Conservation (phyloP, 1,284 basidiomycete genomes). For the Ustanciosporium gigantosporum region DNA sequence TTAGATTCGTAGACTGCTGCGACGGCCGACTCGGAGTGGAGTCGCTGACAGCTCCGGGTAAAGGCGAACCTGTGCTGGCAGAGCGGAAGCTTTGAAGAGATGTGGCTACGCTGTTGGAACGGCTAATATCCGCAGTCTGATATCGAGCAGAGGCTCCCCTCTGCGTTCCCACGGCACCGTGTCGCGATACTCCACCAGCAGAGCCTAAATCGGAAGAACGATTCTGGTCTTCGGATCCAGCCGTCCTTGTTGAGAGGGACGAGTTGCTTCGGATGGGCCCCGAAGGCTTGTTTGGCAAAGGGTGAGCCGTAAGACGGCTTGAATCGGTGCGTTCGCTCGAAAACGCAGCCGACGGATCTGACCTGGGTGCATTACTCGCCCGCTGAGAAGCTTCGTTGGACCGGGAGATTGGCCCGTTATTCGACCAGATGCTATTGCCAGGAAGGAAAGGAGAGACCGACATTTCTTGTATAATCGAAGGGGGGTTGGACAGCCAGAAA, state of each 20-base stretch:
- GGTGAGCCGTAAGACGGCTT: conserved; percentile 17
- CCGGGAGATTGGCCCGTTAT: conserved; percentile 4
- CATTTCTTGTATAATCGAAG: too few species aligned
- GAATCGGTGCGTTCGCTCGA: conserved; percentile 11
- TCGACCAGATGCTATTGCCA: conserved; percentile 41
- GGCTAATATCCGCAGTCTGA: conserved; percentile 8
- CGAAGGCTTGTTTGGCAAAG: conserved; percentile 27
- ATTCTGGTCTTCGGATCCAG: conserved; percentile 9
- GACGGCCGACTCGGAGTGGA: background rate
- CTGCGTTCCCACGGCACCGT: conserved; percentile 19
- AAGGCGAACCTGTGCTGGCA: conserved; percentile 25
- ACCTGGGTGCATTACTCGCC: too few species aligned
- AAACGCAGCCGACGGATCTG: too few species aligned
- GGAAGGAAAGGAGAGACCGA: conserved; percentile 33
- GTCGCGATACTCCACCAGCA: conserved; percentile 4
- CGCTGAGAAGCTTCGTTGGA: too few species aligned
- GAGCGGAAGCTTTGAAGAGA: conserved; percentile 28
- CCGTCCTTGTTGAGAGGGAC: conserved; percentile 6
- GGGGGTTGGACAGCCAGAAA: too few species aligned
- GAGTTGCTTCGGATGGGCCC: conserved; percentile 23
- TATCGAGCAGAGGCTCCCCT: background rate
- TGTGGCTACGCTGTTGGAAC: conserved; percentile 38
- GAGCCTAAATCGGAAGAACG: conserved; percentile 23
- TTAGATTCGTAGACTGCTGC: background rate
- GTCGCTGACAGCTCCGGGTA: conserved; percentile 2